These are phyloP conservation scores for Stipa capillata DNA, from an alignment of 176 grass and related monocot genomes.

Conservation along the genomic window DNA sequence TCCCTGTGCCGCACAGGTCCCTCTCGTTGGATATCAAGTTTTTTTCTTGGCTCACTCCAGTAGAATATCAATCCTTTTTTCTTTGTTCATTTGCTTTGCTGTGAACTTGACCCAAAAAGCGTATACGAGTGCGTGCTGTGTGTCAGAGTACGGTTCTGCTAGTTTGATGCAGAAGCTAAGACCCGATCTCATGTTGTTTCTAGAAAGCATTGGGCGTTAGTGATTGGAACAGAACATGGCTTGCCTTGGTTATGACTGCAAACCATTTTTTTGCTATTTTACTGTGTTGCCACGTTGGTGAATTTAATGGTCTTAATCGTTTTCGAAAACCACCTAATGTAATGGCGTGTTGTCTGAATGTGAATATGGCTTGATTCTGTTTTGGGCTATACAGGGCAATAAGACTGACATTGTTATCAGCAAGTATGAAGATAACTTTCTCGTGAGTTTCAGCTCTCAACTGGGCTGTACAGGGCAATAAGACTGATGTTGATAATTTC, in stretches of 20 bases:
- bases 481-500: too few relatives aligned
- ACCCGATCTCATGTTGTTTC: too few relatives aligned
- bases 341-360: background rate
- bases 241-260: background rate
- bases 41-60: background rate
- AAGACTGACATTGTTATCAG: conserved; percentile 72
- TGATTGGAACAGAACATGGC: too few relatives aligned
- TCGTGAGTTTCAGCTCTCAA: conserved; percentile 51
- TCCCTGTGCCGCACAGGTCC: conserved; percentile 53
- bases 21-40: conserved; percentile 64
- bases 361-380: background rate
- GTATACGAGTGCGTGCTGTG: background rate
- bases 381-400: conserved; percentile 51
- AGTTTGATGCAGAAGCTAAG: too few relatives aligned
- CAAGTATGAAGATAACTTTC: conserved; percentile 73
- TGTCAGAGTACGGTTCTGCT: too few relatives aligned
- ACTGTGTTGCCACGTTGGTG: background rate
- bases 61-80: too few relatives aligned
- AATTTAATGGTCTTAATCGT: background rate
- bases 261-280: background rate
- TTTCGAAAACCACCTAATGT: background rate
- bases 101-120: background rate
- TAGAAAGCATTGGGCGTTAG: too few relatives aligned
- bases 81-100: background rate
- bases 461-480: too few relatives aligned